Percentiles rank a stretch among this genome's conserved stretches.
phyloP scores from a whole-genome alignment of 208 protist species.

The Trypanosoma rangeli region DNA sequence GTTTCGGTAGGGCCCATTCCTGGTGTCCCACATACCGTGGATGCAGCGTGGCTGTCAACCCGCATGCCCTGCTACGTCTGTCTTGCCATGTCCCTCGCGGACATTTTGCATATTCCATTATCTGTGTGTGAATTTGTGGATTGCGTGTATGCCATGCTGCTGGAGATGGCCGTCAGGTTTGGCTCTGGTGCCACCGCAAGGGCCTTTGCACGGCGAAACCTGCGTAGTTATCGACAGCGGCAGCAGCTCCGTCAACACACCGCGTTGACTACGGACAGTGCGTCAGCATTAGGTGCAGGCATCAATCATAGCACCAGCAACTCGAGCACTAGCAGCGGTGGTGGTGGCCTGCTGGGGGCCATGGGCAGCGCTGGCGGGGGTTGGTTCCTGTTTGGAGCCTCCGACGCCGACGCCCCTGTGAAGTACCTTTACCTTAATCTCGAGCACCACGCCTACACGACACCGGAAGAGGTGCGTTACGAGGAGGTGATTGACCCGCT shows the following conservation, averaged over 20 bases:
- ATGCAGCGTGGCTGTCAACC: constrained; percentile 9
- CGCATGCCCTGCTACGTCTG: constrained; percentile 48
- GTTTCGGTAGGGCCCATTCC: constrained; percentile 7
- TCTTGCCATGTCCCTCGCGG: constrained; percentile 64
- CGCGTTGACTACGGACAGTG: not conserved
- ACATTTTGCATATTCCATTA: constrained; percentile 54
- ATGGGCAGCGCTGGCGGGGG: not conserved
- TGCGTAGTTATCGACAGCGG: constrained; percentile 56
- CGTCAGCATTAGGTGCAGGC: not conserved
- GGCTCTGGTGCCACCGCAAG: constrained; percentile 41
- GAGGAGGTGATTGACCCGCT: constrained; percentile 60
- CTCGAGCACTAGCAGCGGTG: not conserved
- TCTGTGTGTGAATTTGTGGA: constrained; percentile 56
- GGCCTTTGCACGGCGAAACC: constrained; percentile 49
- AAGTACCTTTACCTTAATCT: constrained; percentile 64
- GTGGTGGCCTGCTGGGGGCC: not conserved
- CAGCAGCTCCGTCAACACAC: constrained; percentile 4
- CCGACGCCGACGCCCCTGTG: constrained; percentile 24
- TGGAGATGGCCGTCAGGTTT: constrained; percentile 70
- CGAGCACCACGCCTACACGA: constrained; percentile 37
- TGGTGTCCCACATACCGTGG: constrained; percentile 1
- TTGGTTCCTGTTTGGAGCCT: not conserved
- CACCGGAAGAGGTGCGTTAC: constrained; percentile 35
- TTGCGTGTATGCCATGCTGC: constrained; percentile 57
- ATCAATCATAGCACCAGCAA: not conserved